phyloP scores from a whole-genome alignment of 306 rosid species.

The Sicyos baderoa region DNA sequence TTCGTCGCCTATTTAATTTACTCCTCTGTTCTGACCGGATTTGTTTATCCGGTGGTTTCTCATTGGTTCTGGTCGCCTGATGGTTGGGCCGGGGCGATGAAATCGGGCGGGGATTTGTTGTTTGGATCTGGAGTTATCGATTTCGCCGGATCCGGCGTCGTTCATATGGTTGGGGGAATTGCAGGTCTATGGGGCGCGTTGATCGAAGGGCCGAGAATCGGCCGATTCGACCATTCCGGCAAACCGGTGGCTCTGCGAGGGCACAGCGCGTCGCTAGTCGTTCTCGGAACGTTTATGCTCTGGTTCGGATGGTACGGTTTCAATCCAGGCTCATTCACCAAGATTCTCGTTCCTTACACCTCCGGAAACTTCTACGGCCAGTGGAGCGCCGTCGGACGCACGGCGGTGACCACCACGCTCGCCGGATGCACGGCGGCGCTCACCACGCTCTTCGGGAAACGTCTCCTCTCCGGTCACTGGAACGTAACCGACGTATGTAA shows the following conservation, averaged over 20 bases:
- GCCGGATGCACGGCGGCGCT: slow-evolving; percentile 80
- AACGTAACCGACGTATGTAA: slow-evolving; percentile 84
- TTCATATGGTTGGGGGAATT: slow-evolving; percentile 80
- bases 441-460: slow-evolving; percentile 72
- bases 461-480: slow-evolving; percentile 83
- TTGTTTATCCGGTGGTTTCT: slow-evolving; percentile 80
- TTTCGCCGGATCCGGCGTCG: slow-evolving; percentile 90
- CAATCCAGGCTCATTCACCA: slow-evolving; percentile 78
- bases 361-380: slow-evolving; percentile 56
- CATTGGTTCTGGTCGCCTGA: slow-evolving; percentile 87
- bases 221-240: slow-evolving; percentile 60
- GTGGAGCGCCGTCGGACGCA: slow-evolving; percentile 84
- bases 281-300: slow-evolving; percentile 68
- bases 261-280: slow-evolving; percentile 66
- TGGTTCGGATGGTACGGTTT: slow-evolving; percentile 99
- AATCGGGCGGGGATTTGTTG: slow-evolving; percentile 22
- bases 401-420: slow-evolving; percentile 77
- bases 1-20: slow-evolving; percentile 78
- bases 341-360: slow-evolving; percentile 32
- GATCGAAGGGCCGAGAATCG: slow-evolving; percentile 81
- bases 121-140: slow-evolving; percentile 70
- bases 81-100: slow-evolving; percentile 65
- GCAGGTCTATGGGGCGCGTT: slow-evolving; percentile 85
- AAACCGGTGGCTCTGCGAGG: slow-evolving; percentile 45
- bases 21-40: slow-evolving; percentile 77